Base-by-base conservation (phyloP, 495 filamentous ascomycete genomes). In the Massariosphaeria phaeospora region DNA sequence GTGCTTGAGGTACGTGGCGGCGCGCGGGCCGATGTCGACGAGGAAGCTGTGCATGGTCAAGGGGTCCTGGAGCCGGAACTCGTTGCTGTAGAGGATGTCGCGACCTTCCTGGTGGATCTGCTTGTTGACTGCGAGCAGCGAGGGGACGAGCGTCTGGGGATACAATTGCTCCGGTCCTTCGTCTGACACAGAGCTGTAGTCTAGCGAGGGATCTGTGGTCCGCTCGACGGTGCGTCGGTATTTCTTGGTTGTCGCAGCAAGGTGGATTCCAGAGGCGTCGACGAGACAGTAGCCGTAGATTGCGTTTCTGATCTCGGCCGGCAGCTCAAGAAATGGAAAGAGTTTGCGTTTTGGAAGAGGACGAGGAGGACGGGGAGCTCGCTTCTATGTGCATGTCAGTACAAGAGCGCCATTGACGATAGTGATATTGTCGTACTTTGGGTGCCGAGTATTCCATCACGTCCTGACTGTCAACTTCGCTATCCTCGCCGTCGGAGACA, bases 21-120 rank as follows among this genome's bases (percentile, higher is more conserved):
- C 50, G 15, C 42, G 40, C 24, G 55, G 55, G 2, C 57, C 61
- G 25, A 69, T 59, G 42, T 36, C 20, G 23, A 59, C 60, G 7
- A 69, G 33, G 50, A 69, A 69, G 17, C 39, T 35, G 40, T 67
- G 65, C 34, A 69, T 33, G 11, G 67, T 56, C 10, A 61, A 27
- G 6, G 63, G 60, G 27, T 69, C 59, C 31, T 60, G 55, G 31
- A 69, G 12, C 26, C 58, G 24, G 53, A 70, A 66, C 8, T 40
- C 42, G 27, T 61, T 59, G 7, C 41, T 18, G 51, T 70, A 70
- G 13, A 70, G 56, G 24, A 66, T 59, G 12, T 55, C 49, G 42
- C 51, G 44, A 15, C 53, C 59, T 55, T 70, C 66, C 1, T 35
- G 8, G 35, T 63, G 24, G 45, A 70, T 63, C 26, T 64, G 59